Percentiles rank a stretch among this genome's conserved stretches.
Conservation (phyloP, 352 stramenopile species). For the Phytophthora meadii region DNA sequence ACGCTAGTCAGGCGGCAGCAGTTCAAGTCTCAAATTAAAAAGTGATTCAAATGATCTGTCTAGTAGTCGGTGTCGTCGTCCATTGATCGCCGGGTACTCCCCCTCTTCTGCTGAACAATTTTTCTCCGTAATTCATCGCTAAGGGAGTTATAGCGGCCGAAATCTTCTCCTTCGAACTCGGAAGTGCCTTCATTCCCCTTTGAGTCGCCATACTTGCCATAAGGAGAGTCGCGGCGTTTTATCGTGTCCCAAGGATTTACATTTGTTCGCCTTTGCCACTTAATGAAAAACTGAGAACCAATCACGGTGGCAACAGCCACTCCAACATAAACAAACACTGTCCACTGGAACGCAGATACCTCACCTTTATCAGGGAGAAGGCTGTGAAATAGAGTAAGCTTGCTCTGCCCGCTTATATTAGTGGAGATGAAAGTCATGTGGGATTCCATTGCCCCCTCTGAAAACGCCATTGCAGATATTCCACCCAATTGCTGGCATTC, state of each 20-base stretch:
- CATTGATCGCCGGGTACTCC: conserved; percentile 2
- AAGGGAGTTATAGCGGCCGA: conserved; percentile 42
- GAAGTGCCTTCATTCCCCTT: not conserved
- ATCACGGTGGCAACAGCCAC: conserved; percentile 33
- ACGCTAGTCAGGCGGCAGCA: conserved; percentile 47
- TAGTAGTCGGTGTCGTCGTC: conserved; percentile 32
- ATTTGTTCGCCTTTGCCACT: conserved; percentile 18
- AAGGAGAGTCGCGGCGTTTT: conserved; percentile 7
- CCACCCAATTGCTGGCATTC: too few relatives aligned
- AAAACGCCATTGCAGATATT: conserved; percentile 25
- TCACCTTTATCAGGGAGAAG: conserved; percentile 37
- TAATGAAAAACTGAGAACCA: conserved; percentile 38
- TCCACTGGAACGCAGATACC: conserved; percentile 31
- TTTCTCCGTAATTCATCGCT: conserved; percentile 37
- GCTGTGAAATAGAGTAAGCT: conserved; percentile 41
- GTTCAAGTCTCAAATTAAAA: conserved; percentile 28
- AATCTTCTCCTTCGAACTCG: conserved; percentile 25
- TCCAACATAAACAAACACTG: conserved; percentile 24
- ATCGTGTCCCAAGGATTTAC: conserved; percentile 34
- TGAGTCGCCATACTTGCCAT: conserved; percentile 20
- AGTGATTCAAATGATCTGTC: not conserved
- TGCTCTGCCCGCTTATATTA: not conserved
- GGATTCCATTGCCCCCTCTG: conserved; percentile 35
- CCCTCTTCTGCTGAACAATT: conserved; percentile 26
- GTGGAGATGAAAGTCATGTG: conserved; percentile 26